A percentile compares a stretch with the other conserved stretches of the same genome.
These are phyloP conservation scores for Lentinula sp. DNA, from an alignment of 768 basidiomycete genomes.

Conservation along the genomic window DNA sequence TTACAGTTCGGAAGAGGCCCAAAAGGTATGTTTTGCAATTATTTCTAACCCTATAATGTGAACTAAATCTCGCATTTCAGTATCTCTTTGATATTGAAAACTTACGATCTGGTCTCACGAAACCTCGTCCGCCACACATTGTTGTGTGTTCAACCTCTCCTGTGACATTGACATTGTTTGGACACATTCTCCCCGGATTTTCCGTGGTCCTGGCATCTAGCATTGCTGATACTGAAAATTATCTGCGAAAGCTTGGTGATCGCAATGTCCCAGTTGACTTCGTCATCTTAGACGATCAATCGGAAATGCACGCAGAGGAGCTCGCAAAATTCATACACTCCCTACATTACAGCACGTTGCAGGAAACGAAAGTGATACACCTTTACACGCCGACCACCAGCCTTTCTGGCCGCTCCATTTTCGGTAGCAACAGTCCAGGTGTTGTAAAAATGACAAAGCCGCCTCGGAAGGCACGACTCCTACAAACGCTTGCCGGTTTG, in stretches of 20 bases:
- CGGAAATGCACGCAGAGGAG: constrained; percentile 50
- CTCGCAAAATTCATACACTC: constrained; percentile 44
- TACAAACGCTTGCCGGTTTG: constrained; percentile 55
- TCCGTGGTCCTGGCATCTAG: constrained; percentile 35
- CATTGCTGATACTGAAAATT: constrained; percentile 38
- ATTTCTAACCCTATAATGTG: background rate
- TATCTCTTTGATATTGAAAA: constrained; percentile 38
- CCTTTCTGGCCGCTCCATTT: constrained; percentile 43
- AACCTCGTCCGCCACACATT: constrained; percentile 39
- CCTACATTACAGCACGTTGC: constrained; percentile 27
- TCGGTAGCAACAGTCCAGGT: constrained; percentile 44
- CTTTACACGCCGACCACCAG: constrained; percentile 68
- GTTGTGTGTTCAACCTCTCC: constrained; percentile 55
- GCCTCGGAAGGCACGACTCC: constrained; percentile 50
- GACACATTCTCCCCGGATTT: constrained; percentile 53
- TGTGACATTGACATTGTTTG: constrained; percentile 50
- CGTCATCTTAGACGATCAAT: constrained; percentile 62
- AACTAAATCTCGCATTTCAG: constrained; percentile 20
- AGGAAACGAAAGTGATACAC: constrained; percentile 61
- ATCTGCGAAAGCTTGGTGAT: constrained; percentile 27
- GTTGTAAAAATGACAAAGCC: constrained; percentile 70
- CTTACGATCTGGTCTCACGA: constrained; percentile 40
- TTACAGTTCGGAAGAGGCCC: constrained; percentile 48
- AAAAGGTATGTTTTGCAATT: constrained; percentile 32
- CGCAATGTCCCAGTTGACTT: constrained; percentile 41